Conservation (phyloP, 345 rosid species). For the Cardamine chenopodiifolia region DNA sequence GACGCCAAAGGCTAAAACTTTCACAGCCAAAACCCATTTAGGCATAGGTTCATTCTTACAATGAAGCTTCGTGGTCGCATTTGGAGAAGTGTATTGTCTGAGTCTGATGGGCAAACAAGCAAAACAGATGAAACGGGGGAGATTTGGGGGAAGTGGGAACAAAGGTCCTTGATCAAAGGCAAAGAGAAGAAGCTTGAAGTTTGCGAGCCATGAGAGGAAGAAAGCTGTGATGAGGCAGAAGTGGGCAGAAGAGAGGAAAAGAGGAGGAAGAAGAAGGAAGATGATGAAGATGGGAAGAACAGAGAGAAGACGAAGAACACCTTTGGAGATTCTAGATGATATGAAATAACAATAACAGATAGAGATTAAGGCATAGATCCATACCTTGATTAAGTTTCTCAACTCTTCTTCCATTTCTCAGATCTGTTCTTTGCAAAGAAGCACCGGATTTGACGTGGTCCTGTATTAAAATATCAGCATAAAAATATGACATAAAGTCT, state of each 20-base stretch:
- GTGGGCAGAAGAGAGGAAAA: constrained; percentile 44
- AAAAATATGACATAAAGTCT: not conserved
- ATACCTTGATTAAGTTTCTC: constrained; percentile 50
- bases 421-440: constrained; percentile 22
- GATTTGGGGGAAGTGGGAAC: constrained; percentile 46
- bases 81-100: constrained; percentile 34
- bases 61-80: constrained; percentile 4
- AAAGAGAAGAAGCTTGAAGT: constrained; percentile 70
- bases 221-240: constrained; percentile 44
- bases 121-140: constrained; percentile 57
- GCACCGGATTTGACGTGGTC: not conserved
- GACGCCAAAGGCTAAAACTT: constrained; percentile 40
- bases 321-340: constrained; percentile 49
- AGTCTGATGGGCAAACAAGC: constrained; percentile 65
- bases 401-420: constrained; percentile 37
- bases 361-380: constrained; percentile 47
- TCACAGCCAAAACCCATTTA: constrained; percentile 44
- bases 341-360: constrained; percentile 55
- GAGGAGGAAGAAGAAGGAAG: constrained; percentile 61
- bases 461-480: constrained; percentile 1
- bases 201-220: constrained; percentile 63
- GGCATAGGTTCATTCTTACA: constrained; percentile 25
- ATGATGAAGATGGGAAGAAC: constrained; percentile 51
- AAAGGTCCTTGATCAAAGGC: constrained; percentile 65
- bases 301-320: constrained; percentile 52